These are phyloP conservation scores for Cutaneotrichosporon arboriforme DNA, from an alignment of 1,284 basidiomycete genomes.

Conservation along the genomic window DNA sequence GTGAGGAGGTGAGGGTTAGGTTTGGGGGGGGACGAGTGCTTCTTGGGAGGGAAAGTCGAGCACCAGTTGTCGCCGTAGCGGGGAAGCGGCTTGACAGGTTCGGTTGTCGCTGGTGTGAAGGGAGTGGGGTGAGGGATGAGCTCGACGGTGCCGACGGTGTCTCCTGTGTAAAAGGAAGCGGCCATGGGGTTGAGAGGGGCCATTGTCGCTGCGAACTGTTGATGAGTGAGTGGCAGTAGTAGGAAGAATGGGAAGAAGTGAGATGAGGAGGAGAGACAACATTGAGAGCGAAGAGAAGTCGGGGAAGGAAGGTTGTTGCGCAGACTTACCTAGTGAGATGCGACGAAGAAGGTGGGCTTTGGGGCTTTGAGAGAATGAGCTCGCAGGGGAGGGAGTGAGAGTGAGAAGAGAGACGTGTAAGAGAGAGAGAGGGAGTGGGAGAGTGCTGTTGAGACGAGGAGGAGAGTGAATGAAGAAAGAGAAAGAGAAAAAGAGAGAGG, in stretches of 20 bases:
- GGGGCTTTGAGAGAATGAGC: no score
- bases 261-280: no score
- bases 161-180: not conserved
- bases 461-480: not conserved
- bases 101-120: no score
- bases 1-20: not conserved
- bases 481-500: not conserved
- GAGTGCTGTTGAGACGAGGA: not conserved
- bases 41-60: conserved; percentile 5
- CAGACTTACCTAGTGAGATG: not conserved
- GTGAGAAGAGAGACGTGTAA: not conserved
- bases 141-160: not conserved
- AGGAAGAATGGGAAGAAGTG: not conserved
- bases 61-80: conserved; percentile 10
- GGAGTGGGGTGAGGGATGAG: not conserved
- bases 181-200: conserved; percentile 10
- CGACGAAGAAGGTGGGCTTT: not conserved
- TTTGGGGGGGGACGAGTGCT: not conserved
- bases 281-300: not conserved
- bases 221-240: not conserved
- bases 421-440: not conserved
- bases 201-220: no score
- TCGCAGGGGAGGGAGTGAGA: not conserved
- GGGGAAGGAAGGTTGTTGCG: not conserved
- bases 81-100: not conserved